phyloP scores from a whole-genome alignment of 148 eudicot species.

The Amaranthus cruentus region DNA sequence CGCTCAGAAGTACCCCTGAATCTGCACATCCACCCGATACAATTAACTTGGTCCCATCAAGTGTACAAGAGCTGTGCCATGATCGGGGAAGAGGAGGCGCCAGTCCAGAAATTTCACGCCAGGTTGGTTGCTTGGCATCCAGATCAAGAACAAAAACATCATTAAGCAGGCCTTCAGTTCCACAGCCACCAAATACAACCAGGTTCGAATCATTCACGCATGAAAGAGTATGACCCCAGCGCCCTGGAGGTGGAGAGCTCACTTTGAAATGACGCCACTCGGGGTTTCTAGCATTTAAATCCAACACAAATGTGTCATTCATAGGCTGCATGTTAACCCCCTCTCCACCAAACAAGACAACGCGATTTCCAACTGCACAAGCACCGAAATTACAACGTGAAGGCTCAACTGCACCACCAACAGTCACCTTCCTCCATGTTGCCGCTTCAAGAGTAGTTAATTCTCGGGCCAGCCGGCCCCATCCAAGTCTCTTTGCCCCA shows the following conservation, averaged over 20 bases:
- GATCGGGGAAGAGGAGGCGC: constrained; percentile 95
- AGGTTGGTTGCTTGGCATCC: constrained; percentile 83
- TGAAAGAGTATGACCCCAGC: constrained; percentile 93
- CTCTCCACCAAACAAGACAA: constrained; percentile 88
- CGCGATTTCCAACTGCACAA: constrained; percentile 93
- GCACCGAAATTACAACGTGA: constrained; percentile 98
- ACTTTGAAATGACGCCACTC: constrained; percentile 88
- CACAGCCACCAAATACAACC: constrained; percentile 93
- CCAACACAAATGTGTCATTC: constrained; percentile 93
- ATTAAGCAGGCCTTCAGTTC: constrained; percentile 77
- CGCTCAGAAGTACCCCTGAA: constrained; percentile 90
- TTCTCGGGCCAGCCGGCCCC: constrained; percentile 91
- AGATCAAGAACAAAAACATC: constrained; percentile 84
- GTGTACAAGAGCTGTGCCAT: constrained; percentile 98
- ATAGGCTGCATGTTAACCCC: constrained; percentile 94
- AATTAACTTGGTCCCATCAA: constrained; percentile 86
- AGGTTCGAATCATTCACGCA: constrained; percentile 78
- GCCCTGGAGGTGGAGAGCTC: constrained; percentile 94
- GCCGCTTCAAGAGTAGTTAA: constrained; percentile 93
- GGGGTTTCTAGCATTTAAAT: constrained; percentile 63
- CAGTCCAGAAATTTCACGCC: constrained; percentile 92
- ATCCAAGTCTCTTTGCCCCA: constrained; percentile 82
- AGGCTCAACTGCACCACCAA: constrained; percentile 89
- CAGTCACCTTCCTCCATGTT: constrained; percentile 81
- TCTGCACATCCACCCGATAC: constrained; percentile 98